These are phyloP conservation scores for Tagetes patula DNA, from an alignment of 129 eudicot genomes.

Conservation along the genomic window DNA sequence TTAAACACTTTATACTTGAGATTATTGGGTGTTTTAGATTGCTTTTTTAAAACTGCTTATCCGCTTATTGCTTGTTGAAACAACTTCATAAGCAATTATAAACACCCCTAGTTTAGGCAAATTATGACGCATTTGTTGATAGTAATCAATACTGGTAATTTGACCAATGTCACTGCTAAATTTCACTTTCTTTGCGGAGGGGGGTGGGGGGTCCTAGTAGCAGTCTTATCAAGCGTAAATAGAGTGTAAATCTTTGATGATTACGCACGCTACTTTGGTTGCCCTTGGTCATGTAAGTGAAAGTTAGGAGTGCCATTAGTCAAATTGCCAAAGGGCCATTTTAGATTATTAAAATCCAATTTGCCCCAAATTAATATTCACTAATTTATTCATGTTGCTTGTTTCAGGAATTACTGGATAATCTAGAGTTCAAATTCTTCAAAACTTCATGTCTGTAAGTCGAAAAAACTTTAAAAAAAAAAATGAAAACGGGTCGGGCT, in stretches of 20 bases:
- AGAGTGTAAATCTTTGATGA: too few species aligned
- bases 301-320: too few species aligned
- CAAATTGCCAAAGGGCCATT: too few species aligned
- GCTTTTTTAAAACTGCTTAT: neutral
- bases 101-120: neutral
- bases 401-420: constrained; percentile 52
- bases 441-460: constrained; percentile 31
- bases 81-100: neutral
- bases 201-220: too few species aligned
- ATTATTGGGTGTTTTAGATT: neutral
- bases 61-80: neutral
- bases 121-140: too few species aligned
- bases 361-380: neutral
- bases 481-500: neutral
- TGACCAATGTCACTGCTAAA: too few species aligned
- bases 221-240: too few species aligned
- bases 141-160: too few species aligned
- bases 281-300: too few species aligned
- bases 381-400: constrained; percentile 13
- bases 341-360: neutral
- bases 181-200: too few species aligned
- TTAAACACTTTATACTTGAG: neutral
- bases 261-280: too few species aligned
- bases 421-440: constrained; percentile 28
- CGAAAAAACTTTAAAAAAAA: constrained; percentile 27